Percentiles rank a stretch among this genome's conserved stretches.
Conservation (phyloP, 2,329 filamentous ascomycete genomes). For the Pseudogymnoascus sp. region DNA sequence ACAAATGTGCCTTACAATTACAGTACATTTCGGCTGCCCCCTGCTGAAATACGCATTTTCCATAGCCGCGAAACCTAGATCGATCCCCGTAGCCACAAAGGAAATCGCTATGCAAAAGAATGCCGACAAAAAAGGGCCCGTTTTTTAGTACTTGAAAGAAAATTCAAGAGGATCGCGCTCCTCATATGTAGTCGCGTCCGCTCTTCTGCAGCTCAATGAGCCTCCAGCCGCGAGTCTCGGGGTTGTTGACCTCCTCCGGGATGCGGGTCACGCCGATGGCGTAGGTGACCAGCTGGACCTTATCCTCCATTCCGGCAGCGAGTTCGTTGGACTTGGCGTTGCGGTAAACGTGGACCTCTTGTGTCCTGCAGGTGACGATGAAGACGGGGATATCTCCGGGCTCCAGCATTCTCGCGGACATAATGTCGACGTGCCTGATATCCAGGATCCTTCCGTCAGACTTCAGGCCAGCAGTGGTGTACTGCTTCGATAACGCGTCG, state of each 20-base stretch:
- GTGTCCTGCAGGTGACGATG: constrained; percentile 91
- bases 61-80: not conserved
- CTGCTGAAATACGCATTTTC: constrained; percentile 1
- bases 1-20: constrained; percentile 9
- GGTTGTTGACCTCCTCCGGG: constrained; percentile 92
- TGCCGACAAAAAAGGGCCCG: not conserved
- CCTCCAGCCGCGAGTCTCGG: constrained; percentile 93
- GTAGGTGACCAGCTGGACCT: constrained; percentile 96
- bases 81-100: not conserved
- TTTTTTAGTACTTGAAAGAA: not conserved
- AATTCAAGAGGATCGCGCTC: not conserved
- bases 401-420: constrained; percentile 71
- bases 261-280: constrained; percentile 92
- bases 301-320: constrained; percentile 96
- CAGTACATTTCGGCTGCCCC: not conserved
- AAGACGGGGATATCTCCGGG: constrained; percentile 89
- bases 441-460: constrained; percentile 93
- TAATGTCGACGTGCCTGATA: constrained; percentile 86
- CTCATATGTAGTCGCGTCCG: constrained; percentile 76
- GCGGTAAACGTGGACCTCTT: constrained; percentile 95
- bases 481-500: constrained; percentile 92
- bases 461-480: constrained; percentile 84
- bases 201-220: constrained; percentile 99
- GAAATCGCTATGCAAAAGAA: constrained; percentile 8
- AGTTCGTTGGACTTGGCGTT: constrained; percentile 85